Percentiles rank a stretch among this genome's conserved stretches.
Conservation (phyloP, 73 alveolate genomes). For the Blepharisma japonicum region DNA sequence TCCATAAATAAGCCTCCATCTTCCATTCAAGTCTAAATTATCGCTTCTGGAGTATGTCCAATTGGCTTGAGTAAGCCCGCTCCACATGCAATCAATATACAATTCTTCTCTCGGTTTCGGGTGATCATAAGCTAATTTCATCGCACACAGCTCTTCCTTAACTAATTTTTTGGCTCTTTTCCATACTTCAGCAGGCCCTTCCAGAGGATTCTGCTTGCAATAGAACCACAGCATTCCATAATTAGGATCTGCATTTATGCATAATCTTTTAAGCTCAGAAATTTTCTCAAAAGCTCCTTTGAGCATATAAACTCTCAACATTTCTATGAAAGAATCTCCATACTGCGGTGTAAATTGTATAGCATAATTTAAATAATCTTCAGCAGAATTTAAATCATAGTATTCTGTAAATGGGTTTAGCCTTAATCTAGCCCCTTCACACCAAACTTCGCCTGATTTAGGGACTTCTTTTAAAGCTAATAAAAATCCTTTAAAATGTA, state of each 20-base stretch:
- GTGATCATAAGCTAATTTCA: neutral
- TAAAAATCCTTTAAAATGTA: constrained; percentile 39
- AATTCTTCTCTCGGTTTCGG: neutral
- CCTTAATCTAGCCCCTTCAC: constrained; percentile 72
- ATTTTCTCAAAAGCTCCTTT: constrained; percentile 35
- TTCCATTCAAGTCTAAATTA: constrained; percentile 5
- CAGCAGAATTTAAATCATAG: constrained; percentile 50
- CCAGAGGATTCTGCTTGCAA: constrained; percentile 54
- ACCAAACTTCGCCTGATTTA: constrained; percentile 78
- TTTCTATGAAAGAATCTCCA: constrained; percentile 68
- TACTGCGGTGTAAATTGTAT: constrained; percentile 69
- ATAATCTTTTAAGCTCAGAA: constrained; percentile 36
- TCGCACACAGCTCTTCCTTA: neutral
- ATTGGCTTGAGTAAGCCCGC: neutral
- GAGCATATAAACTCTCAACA: constrained; percentile 41
- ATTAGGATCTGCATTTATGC: constrained; percentile 67
- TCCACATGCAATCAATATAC: constrained; percentile 1
- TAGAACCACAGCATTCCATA: constrained; percentile 74
- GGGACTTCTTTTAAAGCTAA: constrained; percentile 57
- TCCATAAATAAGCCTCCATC: neutral
- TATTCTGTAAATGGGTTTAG: constrained; percentile 46
- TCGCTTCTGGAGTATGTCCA: constrained; percentile 3
- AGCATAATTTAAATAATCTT: constrained; percentile 62
- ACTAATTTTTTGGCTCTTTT: constrained; percentile 33
- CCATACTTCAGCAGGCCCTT: constrained; percentile 41